Evolutionary conservation across 805 yeast genomes (phyloP), one percentile per base, ranked within the genome.

Genomic region (Candida adriatica): DNA sequence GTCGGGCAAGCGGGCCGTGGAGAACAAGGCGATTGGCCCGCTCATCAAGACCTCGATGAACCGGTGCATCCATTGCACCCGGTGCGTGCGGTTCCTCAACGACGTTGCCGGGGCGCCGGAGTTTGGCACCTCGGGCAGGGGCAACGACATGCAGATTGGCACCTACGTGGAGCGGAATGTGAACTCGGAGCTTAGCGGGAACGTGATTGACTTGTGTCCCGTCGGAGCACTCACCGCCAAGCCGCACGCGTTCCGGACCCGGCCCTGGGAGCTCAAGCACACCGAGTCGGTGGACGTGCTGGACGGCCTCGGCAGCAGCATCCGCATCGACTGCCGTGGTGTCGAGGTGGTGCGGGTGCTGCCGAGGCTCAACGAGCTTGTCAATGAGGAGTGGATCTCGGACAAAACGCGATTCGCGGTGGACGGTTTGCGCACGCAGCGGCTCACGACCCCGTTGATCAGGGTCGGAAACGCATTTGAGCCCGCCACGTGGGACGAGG

Each of bases 81-180:
- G 95, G 55, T 84, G 95, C 68, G 87, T 84, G 15, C 75, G 95
- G 52, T 84, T 84, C 62, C 67, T 87, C 68, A 84, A 85, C 59
- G 94, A 84, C 53, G 80, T 84, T 41, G 95, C 95, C 24, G 95
- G 95, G 43, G 92, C 94, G 24, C 86, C 94, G 13, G 95, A 85
- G 60, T 73, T 84, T 42, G 95, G 95, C 47, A 74, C 90, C 36
- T 56, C 88, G 25, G 95, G 94, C 40, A 79, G 95, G 61, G 95
- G 95, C 52, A 84, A 84, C 58, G 94, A 84, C 53, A 72, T 85
- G 78, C 94, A 84, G 64, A 84, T 84, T 51, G 95, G 95, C 45
- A 84, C 94, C 18, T 84, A 83, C 56, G 75, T 85, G 40, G 88
- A 83, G 61, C 71, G 87, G 62, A 83, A 83, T 58, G 72, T 84